Base-by-base conservation (phyloP, 768 basidiomycete species). In the Russula earlei region DNA sequence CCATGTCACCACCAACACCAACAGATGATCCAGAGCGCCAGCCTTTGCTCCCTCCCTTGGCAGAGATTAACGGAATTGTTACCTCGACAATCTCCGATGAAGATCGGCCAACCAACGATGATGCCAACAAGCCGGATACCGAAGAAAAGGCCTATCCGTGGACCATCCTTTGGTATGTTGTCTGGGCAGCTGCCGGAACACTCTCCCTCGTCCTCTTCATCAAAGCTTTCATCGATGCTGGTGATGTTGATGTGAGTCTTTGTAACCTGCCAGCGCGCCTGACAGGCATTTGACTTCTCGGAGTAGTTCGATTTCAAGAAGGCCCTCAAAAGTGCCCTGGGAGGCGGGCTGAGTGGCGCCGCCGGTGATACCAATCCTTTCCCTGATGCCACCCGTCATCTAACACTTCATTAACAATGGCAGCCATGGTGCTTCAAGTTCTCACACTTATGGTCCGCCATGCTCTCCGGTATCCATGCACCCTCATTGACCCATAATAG, bases 351-450 rank as follows among this genome's bases (percentile, higher is more conserved):
- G 47, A 91, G 87, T 62, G 94, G 93, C 45, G 90, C 91, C 15
- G 86, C 87, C 60, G 86, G 86, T 84, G 58, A 53, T 71, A 5
- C n/a, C 9, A 1, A 31, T 0, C 55, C 5, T 41, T 4, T 38
- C 29, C 17, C 25, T 19, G 27, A 24, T 50, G 19, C 57, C 53
- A 19, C 1, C 25, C 48, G 4, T n/a, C 17, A 29, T 20, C 31
- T 41, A 11, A 44, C 9, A 5, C 25, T 36, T 19, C 31, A 44
- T 65, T 40, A 10, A 43, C 31, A 17, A 58, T 60, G 3, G 52
- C 64, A 80, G 94, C 94, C 0, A 98, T 97, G 95, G 80, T 97
- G 4, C 74, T 97, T 5, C 95, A 97, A 67, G 95, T 98, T 17
- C 68, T 96, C 49, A 81, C 84, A 1, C 77, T 95, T 56, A 96